Evolutionary conservation across 2,329 filamentous ascomycete genomes (phyloP).

Genomic region (Fusarium marasasianum): DNA sequence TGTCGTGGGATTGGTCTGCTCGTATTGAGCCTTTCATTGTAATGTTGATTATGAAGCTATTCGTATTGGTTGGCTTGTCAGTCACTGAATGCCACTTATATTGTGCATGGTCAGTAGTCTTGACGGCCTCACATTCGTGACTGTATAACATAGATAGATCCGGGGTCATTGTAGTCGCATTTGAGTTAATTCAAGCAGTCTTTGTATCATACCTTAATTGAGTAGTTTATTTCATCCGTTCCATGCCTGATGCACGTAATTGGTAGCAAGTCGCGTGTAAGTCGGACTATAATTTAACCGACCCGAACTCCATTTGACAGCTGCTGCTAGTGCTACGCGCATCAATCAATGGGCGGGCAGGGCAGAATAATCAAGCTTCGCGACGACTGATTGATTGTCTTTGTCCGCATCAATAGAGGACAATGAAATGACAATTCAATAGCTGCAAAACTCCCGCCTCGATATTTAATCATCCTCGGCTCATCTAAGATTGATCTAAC

Average conservation of each 20-base stretch:
- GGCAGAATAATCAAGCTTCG: conserved; percentile 34
- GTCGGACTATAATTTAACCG: conserved; percentile 38
- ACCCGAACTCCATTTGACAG: conserved; percentile 10
- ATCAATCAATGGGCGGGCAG: conserved; percentile 16
- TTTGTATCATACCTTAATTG: not conserved
- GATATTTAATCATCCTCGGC: not conserved
- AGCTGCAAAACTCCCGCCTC: conserved; percentile 14
- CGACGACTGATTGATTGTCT: conserved; percentile 33
- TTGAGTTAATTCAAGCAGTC: not conserved
- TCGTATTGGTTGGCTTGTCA: not conserved
- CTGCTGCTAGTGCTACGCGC: conserved; percentile 29
- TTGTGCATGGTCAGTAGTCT: too few relatives aligned
- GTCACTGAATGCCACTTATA: too few relatives aligned
- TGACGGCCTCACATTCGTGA: too few relatives aligned
- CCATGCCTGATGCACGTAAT: not conserved
- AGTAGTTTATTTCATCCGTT: not conserved
- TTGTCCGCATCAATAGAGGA: conserved; percentile 33
- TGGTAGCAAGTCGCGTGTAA: conserved; percentile 20
- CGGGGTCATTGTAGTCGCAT: not conserved
- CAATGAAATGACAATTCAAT: conserved; percentile 28
- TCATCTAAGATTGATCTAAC: not conserved
- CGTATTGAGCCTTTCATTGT: not conserved
- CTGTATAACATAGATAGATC: not conserved
- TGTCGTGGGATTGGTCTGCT: not conserved
- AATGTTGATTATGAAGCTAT: not conserved